phyloP scores from a whole-genome alignment of 106 monocot genomes.

The Dendrobium catenatum region DNA sequence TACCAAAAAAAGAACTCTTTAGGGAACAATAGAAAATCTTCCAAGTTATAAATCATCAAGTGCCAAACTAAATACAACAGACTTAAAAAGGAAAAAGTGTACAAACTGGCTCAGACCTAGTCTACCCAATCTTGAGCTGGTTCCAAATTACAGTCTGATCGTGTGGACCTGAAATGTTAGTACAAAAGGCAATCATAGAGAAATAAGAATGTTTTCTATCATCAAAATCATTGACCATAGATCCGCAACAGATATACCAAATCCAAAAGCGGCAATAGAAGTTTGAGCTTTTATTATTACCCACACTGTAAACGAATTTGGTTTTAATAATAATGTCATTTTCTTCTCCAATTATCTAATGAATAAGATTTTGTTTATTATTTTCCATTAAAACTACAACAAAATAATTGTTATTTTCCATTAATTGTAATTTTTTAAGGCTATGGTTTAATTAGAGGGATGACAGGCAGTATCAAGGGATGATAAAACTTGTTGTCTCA shows the following conservation, averaged over 20 bases:
- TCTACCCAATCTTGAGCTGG: too few species aligned
- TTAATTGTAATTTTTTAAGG: conserved; percentile 20
- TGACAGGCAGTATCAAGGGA: conserved; percentile 31
- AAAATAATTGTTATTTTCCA: not conserved
- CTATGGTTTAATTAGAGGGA: conserved; percentile 35
- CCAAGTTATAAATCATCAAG: too few species aligned
- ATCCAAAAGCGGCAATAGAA: not conserved
- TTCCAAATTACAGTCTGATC: too few species aligned
- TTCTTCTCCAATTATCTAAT: not conserved
- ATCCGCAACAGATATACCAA: not conserved
- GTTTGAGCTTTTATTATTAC: not conserved
- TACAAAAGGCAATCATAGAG: too few species aligned
- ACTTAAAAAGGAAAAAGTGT: too few species aligned
- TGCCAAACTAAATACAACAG: too few species aligned
- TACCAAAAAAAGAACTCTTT: too few species aligned
- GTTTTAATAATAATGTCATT: conserved; percentile 4
- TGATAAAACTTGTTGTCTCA: conserved; percentile 72
- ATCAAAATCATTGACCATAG: too few species aligned
- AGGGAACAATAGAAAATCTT: too few species aligned
- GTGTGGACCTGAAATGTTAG: too few species aligned
- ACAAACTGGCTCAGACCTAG: too few species aligned
- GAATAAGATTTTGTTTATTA: not conserved
- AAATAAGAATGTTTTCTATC: too few species aligned
- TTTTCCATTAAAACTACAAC: not conserved
- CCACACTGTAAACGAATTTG: not conserved